These are phyloP conservation scores for Lachancea kluyveri DNA, from an alignment of 805 yeast genomes.

Conservation along the genomic window DNA sequence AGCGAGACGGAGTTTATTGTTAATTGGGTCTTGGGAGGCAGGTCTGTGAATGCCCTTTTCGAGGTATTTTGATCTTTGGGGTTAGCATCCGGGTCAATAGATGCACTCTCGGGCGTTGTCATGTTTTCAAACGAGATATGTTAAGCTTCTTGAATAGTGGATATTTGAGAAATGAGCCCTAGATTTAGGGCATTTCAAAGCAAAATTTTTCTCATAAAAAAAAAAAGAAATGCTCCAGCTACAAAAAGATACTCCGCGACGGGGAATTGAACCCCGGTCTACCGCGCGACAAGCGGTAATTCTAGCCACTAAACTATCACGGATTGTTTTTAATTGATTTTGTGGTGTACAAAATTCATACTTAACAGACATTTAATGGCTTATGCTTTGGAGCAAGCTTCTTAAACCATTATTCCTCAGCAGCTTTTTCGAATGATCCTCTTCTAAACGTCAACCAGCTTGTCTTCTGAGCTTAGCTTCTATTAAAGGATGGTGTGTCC, in stretches of 20 bases:
- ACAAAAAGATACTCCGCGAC: slow-evolving; percentile 26
- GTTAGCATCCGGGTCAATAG: not conserved
- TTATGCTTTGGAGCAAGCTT: no score
- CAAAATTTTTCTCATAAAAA: no score
- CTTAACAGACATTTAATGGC: no score
- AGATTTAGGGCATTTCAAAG: not conserved
- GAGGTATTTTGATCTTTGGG: slow-evolving; percentile 4
- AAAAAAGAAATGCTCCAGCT: slow-evolving; percentile 10
- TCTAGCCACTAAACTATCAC: slow-evolving; percentile 15
- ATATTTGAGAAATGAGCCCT: slow-evolving; percentile 1
- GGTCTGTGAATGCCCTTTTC: slow-evolving; percentile 17
- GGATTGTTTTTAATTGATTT: no score
- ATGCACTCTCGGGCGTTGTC: not conserved
- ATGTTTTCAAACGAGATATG: not conserved
- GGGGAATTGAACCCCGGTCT: slow-evolving; percentile 26
- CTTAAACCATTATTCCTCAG: no score
- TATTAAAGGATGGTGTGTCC: no score
- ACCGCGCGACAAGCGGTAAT: slow-evolving; percentile 23
- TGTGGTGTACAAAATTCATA: no score
- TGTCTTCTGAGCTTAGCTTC: no score
- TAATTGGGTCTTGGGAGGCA: slow-evolving; percentile 51
- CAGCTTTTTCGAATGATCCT: no score
- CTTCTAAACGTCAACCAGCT: no score
- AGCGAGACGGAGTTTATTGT: slow-evolving; percentile 66
- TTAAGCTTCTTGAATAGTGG: no score